Evolutionary conservation across 805 yeast genomes (phyloP).

Genomic region (Kurtzmaniella cleridarum): DNA sequence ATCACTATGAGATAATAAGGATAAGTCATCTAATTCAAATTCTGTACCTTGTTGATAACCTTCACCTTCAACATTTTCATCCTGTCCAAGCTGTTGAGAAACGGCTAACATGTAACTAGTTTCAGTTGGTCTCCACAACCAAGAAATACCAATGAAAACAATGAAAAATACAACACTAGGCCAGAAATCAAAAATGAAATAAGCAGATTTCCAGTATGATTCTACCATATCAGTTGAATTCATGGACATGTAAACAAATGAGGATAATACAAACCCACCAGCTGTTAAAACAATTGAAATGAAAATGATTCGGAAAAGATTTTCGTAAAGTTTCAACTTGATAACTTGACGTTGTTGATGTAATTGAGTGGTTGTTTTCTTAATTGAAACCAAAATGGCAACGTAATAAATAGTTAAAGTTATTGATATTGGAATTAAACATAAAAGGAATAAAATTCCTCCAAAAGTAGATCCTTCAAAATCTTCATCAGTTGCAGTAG

Average conservation of each 20-base stretch:
- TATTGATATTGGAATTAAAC: slow-evolving; percentile 66
- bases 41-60: slow-evolving; percentile 42
- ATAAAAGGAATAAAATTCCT: slow-evolving; percentile 43
- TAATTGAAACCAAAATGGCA: slow-evolving; percentile 65
- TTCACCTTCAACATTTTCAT: slow-evolving; percentile 55
- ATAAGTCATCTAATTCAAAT: slow-evolving; percentile 55
- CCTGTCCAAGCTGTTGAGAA: slow-evolving; percentile 75
- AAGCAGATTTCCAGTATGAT: slow-evolving; percentile 86
- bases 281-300: slow-evolving; percentile 65
- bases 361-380: slow-evolving; percentile 66
- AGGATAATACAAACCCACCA: slow-evolving; percentile 64
- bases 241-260: slow-evolving; percentile 68
- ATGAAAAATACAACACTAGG: slow-evolving; percentile 82
- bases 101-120: slow-evolving; percentile 93
- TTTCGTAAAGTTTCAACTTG: slow-evolving; percentile 81
- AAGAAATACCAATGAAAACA: slow-evolving; percentile 77
- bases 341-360: slow-evolving; percentile 86
- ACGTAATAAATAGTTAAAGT: slow-evolving; percentile 71
- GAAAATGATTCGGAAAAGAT: slow-evolving; percentile 68
- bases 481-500: slow-evolving; percentile 28
- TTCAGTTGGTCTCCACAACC: slow-evolving; percentile 97
- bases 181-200: slow-evolving; percentile 90
- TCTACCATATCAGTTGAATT: slow-evolving; percentile 74
- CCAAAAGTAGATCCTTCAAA: slow-evolving; percentile 50
- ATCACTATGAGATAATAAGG: slow-evolving; percentile 46